These are phyloP conservation scores for Elsinoe necatrix DNA, from an alignment of 2,329 filamentous ascomycete genomes.

Conservation along the genomic window DNA sequence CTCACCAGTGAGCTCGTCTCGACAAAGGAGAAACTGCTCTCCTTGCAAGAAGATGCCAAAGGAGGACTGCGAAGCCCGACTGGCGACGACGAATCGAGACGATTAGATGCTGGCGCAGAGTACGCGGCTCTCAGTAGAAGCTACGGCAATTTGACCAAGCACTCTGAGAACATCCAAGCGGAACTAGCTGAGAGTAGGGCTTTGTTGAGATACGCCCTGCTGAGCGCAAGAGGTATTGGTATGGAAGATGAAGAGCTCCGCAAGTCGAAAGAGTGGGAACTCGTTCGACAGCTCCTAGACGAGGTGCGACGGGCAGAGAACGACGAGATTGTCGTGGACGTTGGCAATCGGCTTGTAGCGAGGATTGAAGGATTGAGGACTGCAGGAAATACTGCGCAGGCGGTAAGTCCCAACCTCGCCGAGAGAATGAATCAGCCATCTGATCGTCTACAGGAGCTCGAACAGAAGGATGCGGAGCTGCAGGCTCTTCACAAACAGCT, in stretches of 20 bases:
- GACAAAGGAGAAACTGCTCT: conserved; percentile 19
- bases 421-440: background rate
- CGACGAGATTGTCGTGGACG: conserved; percentile 15
- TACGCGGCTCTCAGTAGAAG: conserved; percentile 18
- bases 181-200: conserved; percentile 21
- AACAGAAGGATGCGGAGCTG: conserved; percentile 2
- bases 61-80: conserved; percentile 7
- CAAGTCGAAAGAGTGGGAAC: conserved; percentile 20
- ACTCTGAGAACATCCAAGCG: conserved; percentile 20
- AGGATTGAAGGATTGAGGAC: conserved; percentile 18
- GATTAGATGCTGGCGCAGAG: conserved; percentile 17
- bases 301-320: conserved; percentile 18
- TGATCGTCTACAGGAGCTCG: background rate
- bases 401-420: conserved; percentile 6
- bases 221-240: conserved; percentile 16
- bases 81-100: conserved; percentile 14
- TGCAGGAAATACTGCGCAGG: conserved; percentile 10
- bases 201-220: conserved; percentile 22
- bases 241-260: conserved; percentile 19
- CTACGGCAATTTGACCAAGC: conserved; percentile 19
- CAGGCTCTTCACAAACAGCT: conserved; percentile 9
- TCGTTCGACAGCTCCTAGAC: conserved; percentile 20
- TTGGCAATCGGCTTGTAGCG: conserved; percentile 17
- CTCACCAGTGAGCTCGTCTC: conserved; percentile 20
- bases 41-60: background rate